Base-by-base conservation (phyloP, 2,329 filamentous ascomycete species). In the Davidsoniella eucalypti region DNA sequence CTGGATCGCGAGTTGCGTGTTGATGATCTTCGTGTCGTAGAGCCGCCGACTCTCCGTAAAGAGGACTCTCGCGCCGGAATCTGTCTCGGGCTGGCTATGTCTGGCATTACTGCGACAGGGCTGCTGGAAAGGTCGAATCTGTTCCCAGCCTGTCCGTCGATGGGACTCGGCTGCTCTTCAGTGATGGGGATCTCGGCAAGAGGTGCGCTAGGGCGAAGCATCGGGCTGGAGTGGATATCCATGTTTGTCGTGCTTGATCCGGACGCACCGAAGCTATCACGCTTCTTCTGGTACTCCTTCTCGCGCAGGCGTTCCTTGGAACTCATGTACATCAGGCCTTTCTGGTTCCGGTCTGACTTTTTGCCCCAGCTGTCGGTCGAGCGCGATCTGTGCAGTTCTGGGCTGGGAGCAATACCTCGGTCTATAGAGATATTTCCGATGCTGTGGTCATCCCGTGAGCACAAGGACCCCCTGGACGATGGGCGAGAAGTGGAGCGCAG, bases 41-140 rank as follows among this genome's bases (percentile, higher is more conserved):
- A 63, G 7, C n/a, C 33, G 7, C 69, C 69, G 1, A 73, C 69
- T 57, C 75, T 82, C 47, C 75, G 68, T 36, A 84, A 65, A 37
- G 81, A 86, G 1, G 81, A 87, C 50, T 84, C 80, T 51, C 81
- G 73, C 6, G 70, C 63, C 0, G 83, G 82, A 49, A 87, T 84
- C 6, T 70, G 63, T 45, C 73, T 67, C 2, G 72, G 69, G 49
- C 66, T 71, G 23, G 49, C 26, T n/a, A 50, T 41, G 8, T 52
- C 54, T 12, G 46, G 16, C 17, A 66, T 59, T 56, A 47, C 67
- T 63, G 6, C 61, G 60, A 23, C 8, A 18, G 48, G 50, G 41
- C 17, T 62, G 63, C 29, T 60, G 64, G 45, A 53, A 50, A 53
- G 48, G 12, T 58, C 57, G 54, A 55, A 38, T 33, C 26, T 33